Evolutionary conservation across 2,329 filamentous ascomycete species (phyloP), one percentile per base, ranked within the genome.

Genomic region (Amylocarpus encephaloides): DNA sequence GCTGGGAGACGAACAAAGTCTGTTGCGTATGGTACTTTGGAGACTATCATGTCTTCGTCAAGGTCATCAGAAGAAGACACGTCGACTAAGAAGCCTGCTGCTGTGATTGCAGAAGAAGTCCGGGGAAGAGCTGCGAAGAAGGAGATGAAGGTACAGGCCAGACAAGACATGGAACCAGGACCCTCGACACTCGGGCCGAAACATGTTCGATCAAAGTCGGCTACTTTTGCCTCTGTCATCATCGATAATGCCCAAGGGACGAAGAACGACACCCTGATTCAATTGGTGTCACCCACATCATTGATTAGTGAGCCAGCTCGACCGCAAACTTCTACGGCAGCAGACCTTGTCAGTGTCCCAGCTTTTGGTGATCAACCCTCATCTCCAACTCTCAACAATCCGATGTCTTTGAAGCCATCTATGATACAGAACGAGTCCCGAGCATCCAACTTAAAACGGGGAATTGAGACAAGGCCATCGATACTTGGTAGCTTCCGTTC

Each of bases 31-130:
- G 78, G 79, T 2, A 83, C 79, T 1, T 66, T 84, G 3, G 80
- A 85, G 59, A 84, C 80, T 0, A 84, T 84, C 60, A 83, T 83
- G 72, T 83, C 79, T 19, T 81, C 78, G 0, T 83, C 80, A 53
- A 74, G 79, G 22, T 83, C 80, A 1, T 83, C 80, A 0, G 79
- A 82, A 19, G 80, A 83, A 55, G 80, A 82, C 38, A 76, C 73
- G 57, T 70, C 73, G 57, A 82, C 79, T 65, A 81, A 77, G 61
- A 66, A 66, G 46, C 72, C 78, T 1, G 80, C 79, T 0, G 70
- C 74, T 1, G 77, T 80, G 50, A 68, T 83, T 22, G 73, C 75
- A 0, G 75, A 76, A 6, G 73, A 78, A 48, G 48, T 79, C 33
- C 76, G 74, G 36, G 78, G 74, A 22, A 72, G 77, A 46, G 68